Conservation (phyloP, 2,329 filamentous ascomycete species). For the Plectosphaerella plurivora region DNA sequence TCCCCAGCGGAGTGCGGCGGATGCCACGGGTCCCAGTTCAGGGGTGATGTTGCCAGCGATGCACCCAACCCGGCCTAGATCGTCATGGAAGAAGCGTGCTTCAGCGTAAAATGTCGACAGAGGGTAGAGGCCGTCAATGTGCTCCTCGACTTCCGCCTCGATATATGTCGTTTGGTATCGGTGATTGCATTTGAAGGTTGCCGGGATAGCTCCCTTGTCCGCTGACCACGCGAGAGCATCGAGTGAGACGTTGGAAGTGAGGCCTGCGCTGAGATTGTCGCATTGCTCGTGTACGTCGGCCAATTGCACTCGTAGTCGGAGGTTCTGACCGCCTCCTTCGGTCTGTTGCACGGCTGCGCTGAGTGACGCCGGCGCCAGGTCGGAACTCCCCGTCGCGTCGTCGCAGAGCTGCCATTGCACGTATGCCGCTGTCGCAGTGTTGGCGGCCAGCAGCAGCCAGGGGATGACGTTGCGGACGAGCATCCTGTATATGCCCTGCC, state of each 20-base stretch:
- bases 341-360: not conserved
- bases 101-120: conserved; percentile 11
- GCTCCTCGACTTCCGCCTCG: conserved; percentile 1
- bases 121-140: conserved; percentile 6
- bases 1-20: conserved; percentile 8
- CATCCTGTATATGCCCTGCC: no score
- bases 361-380: not conserved
- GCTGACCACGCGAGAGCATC: not conserved
- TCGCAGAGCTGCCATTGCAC: conserved; percentile 13
- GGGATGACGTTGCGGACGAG: no score
- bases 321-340: not conserved
- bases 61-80: conserved; percentile 7
- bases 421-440: conserved; percentile 8
- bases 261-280: not conserved
- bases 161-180: not conserved
- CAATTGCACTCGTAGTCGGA: not conserved
- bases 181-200: not conserved
- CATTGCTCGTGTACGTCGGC: not conserved
- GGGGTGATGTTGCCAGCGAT: conserved; percentile 13
- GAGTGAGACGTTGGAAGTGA: not conserved
- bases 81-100: conserved; percentile 4
- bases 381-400: not conserved
- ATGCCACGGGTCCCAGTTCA: conserved; percentile 2
- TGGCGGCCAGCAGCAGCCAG: no score
- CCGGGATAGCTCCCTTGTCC: not conserved